Conservation (phyloP, 2,329 filamentous ascomycete species). For the Lachnellula suecica region DNA sequence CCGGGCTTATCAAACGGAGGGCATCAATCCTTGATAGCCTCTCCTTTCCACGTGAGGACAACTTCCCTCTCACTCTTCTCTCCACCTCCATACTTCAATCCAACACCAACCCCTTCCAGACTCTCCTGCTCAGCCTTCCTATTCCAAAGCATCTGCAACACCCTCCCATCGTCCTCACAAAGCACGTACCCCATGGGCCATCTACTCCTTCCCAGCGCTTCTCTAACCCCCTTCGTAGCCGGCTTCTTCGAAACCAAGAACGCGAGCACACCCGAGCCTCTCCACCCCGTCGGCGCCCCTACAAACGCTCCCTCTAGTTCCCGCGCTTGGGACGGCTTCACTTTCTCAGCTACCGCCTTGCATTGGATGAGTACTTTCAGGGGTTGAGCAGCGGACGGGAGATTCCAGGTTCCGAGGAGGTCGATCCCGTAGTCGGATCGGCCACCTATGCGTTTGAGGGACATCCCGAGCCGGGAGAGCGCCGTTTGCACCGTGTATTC, state of each 20-base stretch:
- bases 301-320: slow-evolving; percentile 79
- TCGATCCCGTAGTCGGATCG: slow-evolving; percentile 71
- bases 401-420: slow-evolving; percentile 67
- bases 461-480: slow-evolving; percentile 62
- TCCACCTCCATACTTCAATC: slow-evolving; percentile 40
- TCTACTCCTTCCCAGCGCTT: slow-evolving; percentile 64
- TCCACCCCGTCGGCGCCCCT: slow-evolving; percentile 73
- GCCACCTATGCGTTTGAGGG: slow-evolving; percentile 64
- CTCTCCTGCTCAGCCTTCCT: slow-evolving; percentile 58
- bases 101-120: slow-evolving; percentile 58
- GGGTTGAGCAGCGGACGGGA: slow-evolving; percentile 45
- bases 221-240: slow-evolving; percentile 76
- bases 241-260: slow-evolving; percentile 67
- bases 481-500: slow-evolving; percentile 66
- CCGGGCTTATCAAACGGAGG: neutral
- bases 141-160: slow-evolving; percentile 76
- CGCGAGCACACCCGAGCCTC: slow-evolving; percentile 63
- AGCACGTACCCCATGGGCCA: slow-evolving; percentile 73
- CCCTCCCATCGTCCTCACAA: slow-evolving; percentile 54
- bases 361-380: slow-evolving; percentile 63
- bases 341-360: slow-evolving; percentile 57
- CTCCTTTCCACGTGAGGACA: slow-evolving; percentile 52
- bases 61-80: slow-evolving; percentile 38
- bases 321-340: slow-evolving; percentile 60
- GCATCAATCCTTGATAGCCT: slow-evolving; percentile 18